Conservation (phyloP, 768 basidiomycete species). For the Mycena indigotica region DNA sequence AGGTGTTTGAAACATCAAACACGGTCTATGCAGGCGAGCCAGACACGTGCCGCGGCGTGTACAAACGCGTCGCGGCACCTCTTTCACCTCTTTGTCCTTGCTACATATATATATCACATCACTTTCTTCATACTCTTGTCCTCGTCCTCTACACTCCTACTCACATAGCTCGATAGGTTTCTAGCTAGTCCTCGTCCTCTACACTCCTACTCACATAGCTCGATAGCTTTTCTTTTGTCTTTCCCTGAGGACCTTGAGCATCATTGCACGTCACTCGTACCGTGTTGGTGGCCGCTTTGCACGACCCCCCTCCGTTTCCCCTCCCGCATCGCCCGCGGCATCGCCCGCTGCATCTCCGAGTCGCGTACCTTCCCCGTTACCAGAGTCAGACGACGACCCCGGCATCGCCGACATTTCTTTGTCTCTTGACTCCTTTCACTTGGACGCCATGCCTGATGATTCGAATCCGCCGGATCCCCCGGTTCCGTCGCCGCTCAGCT, state of each 20-base stretch:
- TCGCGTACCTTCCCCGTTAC: constrained; percentile 5
- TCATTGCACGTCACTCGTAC: constrained; percentile 6
- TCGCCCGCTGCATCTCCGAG: constrained; percentile 5
- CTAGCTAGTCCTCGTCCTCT: constrained; percentile 1
- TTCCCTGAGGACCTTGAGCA: constrained; percentile 11
- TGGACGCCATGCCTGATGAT: neutral
- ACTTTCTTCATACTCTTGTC: neutral
- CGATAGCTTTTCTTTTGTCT: neutral
- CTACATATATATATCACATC: neutral
- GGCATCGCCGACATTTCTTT: constrained; percentile 7
- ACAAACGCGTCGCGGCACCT: neutral
- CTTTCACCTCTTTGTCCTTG: neutral
- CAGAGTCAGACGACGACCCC: constrained; percentile 1
- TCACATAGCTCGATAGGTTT: neutral
- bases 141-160: neutral
- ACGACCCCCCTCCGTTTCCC: neutral
- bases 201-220: neutral
- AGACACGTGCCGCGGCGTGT: neutral
- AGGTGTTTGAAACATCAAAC: neutral
- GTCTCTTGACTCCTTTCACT: constrained; percentile 4
- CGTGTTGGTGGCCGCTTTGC: constrained; percentile 4
- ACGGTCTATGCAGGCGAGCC: neutral
- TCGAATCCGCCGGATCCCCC: neutral
- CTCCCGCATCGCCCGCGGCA: constrained; percentile 1
- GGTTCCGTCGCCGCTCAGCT: neutral